These are phyloP conservation scores for Rhizopogon vinicolor DNA, from an alignment of 768 basidiomycete species.

Conservation along the genomic window DNA sequence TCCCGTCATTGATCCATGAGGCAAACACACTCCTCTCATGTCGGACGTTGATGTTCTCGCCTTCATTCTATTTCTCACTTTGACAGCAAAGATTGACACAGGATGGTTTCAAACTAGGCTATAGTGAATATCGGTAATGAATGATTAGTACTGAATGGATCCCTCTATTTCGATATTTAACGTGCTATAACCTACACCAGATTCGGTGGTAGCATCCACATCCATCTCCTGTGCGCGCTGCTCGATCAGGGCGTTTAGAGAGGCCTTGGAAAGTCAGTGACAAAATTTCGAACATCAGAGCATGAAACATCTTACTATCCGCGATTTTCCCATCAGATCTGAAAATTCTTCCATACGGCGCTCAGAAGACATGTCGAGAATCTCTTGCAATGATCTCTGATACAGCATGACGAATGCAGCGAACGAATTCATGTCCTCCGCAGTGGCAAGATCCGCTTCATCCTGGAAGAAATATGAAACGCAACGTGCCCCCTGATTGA, in stretches of 20 bases:
- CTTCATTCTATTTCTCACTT: background rate
- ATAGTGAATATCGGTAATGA: too few species aligned
- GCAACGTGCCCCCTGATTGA: slow-evolving; percentile 5
- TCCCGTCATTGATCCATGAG: background rate
- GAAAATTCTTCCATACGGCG: slow-evolving; percentile 43
- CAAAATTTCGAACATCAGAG: slow-evolving; percentile 5
- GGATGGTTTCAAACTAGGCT: background rate
- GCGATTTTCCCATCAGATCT: slow-evolving; percentile 40
- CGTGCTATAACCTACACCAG: slow-evolving; percentile 3
- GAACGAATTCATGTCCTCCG: slow-evolving; percentile 66
- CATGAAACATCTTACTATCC: slow-evolving; percentile 42
- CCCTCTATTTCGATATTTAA: background rate
- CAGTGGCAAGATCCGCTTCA: slow-evolving; percentile 51
- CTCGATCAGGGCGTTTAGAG: slow-evolving; percentile 33
- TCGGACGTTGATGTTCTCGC: background rate
- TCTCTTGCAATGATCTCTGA: slow-evolving; percentile 47
- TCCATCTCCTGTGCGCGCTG: slow-evolving; percentile 29
- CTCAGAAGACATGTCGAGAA: slow-evolving; percentile 48
- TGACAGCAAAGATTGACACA: background rate
- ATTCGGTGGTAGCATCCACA: slow-evolving; percentile 6
- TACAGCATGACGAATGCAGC: slow-evolving; percentile 62
- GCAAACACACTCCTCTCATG: background rate
- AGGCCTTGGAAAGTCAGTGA: slow-evolving; percentile 16
- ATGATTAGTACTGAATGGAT: background rate
- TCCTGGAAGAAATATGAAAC: slow-evolving; percentile 35